phyloP scores from a whole-genome alignment of 371 early-diverging fungal species.

The Circinella minor region DNA sequence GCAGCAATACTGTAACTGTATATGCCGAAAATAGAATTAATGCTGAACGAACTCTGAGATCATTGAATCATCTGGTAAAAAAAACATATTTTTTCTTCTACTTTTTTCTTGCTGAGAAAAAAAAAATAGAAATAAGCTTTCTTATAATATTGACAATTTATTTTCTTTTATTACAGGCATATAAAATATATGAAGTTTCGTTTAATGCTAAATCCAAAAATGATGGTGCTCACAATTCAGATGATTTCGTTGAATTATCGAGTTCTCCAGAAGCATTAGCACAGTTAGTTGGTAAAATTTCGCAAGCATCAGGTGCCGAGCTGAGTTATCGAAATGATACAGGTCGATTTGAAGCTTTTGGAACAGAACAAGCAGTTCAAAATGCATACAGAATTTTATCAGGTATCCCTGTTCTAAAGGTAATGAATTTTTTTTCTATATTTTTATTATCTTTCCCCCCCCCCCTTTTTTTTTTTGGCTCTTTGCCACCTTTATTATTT shows the following conservation, averaged over 20 bases:
- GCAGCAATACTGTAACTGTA: slow-evolving; percentile 54
- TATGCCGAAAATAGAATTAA: slow-evolving; percentile 73
- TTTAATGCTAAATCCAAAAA: slow-evolving; percentile 1
- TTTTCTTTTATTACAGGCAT: slow-evolving; percentile 8
- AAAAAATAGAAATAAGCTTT: slow-evolving; percentile 4
- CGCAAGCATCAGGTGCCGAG: slow-evolving; percentile 21
- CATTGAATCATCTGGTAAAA: slow-evolving; percentile 67
- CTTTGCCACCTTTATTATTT: no score
- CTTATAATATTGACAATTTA: no score
- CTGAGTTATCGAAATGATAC: slow-evolving; percentile 18
- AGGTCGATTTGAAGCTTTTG: slow-evolving; percentile 17
- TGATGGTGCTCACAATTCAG: slow-evolving; percentile 7
- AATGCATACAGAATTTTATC: slow-evolving; percentile 15
- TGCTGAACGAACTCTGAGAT: slow-evolving; percentile 72
- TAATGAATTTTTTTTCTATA: background rate
- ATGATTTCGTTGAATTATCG: slow-evolving; percentile 8
- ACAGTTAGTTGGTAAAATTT: slow-evolving; percentile 13
- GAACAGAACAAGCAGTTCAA: slow-evolving; percentile 14
- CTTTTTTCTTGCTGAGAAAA: background rate
- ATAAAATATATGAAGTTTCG: slow-evolving; percentile 16
- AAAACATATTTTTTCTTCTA: background rate
- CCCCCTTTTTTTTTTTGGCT: no score
- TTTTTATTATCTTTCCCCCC: no score
- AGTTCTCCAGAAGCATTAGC: slow-evolving; percentile 15
- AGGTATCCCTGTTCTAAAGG: slow-evolving; percentile 14